Conservation (phyloP, 192 early-diverging fungal species). For the Backusella psychrophila region DNA sequence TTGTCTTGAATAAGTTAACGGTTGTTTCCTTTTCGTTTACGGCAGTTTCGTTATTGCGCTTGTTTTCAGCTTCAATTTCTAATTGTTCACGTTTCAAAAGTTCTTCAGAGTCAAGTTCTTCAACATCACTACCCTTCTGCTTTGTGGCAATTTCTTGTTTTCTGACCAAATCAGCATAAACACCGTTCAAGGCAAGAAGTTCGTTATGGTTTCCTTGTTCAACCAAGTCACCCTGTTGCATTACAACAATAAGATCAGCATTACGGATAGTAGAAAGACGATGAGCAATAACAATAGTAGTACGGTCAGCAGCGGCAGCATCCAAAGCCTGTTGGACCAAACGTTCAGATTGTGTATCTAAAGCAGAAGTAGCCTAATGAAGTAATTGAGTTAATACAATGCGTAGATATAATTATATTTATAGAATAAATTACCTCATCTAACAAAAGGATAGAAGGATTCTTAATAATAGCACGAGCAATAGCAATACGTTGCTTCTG, state of each 20-base stretch:
- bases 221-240: constrained; percentile 63
- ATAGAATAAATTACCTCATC: constrained; percentile 63
- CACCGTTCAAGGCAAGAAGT: constrained; percentile 60
- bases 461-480: constrained; percentile 84
- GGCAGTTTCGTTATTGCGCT: background rate
- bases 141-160: constrained; percentile 58
- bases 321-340: constrained; percentile 84
- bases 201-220: constrained; percentile 78
- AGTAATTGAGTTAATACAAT: background rate
- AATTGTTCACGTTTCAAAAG: constrained; percentile 1
- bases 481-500: constrained; percentile 97
- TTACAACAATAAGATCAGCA: constrained; percentile 83
- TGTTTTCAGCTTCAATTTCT: background rate
- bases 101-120: background rate
- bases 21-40: background rate
- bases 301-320: constrained; percentile 66
- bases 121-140: background rate
- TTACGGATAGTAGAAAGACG: constrained; percentile 87
- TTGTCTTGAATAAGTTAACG: background rate
- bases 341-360: constrained; percentile 78
- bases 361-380: constrained; percentile 63
- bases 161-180: constrained; percentile 64
- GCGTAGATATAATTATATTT: background rate
- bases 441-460: constrained; percentile 78
- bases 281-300: constrained; percentile 89